Percentiles rank a stretch among this genome's conserved stretches.
These are phyloP conservation scores for Nicotiana benthamiana DNA, from an alignment of 257 asterid genomes.

Conservation along the genomic window DNA sequence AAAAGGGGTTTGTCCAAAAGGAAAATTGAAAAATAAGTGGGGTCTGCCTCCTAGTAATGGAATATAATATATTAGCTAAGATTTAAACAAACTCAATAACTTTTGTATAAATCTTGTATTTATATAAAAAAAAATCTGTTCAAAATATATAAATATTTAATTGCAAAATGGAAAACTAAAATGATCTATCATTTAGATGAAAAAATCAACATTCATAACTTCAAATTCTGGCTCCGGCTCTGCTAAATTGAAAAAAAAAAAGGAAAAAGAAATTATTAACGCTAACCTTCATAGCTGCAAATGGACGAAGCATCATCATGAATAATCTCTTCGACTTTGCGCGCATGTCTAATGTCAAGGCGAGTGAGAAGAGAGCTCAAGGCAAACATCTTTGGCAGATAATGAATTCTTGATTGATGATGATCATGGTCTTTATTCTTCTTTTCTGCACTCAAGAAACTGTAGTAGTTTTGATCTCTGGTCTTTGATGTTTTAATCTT, in stretches of 20 bases:
- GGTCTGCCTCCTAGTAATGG: fast-evolving
- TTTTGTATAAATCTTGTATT: no score
- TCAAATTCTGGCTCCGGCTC: background rate
- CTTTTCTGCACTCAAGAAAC: background rate
- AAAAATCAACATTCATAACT: background rate
- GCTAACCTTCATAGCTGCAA: constrained; percentile 57
- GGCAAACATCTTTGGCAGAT: constrained; percentile 56
- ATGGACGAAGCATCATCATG: constrained; percentile 21
- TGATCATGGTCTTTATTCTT: background rate
- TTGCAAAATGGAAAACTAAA: no score
- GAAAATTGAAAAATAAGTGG: background rate
- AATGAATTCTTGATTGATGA: constrained; percentile 7
- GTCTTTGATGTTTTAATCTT: constrained; percentile 5
- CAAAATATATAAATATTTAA: no score
- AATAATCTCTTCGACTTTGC: constrained; percentile 23
- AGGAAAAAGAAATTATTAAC: background rate
- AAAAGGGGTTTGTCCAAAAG: background rate
- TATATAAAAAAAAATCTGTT: no score
- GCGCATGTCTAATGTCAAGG: constrained; percentile 33
- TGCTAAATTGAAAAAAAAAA: background rate
- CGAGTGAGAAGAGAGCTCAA: constrained; percentile 44
- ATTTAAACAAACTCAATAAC: no score
- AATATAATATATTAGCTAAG: no score
- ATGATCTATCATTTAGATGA: no score
- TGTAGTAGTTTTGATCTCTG: background rate